These are phyloP conservation scores for Veloporphyrellus conicus DNA, from an alignment of 1,284 basidiomycete species.

Conservation along the genomic window DNA sequence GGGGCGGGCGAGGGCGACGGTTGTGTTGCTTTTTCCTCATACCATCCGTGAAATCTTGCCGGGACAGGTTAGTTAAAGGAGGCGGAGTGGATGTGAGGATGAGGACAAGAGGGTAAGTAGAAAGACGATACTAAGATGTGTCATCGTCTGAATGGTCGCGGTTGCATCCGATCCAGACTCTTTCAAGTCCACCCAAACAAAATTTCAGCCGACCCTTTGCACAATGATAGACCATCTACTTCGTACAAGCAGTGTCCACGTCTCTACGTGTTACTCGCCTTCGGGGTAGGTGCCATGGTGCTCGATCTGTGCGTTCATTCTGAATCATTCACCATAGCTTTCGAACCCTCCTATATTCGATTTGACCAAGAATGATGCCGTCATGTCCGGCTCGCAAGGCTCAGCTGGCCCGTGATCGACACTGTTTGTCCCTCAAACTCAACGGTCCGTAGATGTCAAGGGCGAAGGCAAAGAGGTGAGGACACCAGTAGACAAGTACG, in stretches of 20 bases:
- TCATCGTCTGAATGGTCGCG: too few relatives aligned
- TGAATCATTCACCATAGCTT: constrained; percentile 32
- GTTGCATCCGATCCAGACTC: too few relatives aligned
- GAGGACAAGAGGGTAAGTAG: constrained; percentile 38
- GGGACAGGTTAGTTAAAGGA: too few relatives aligned
- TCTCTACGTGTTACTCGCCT: constrained; percentile 44
- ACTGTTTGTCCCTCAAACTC: constrained; percentile 2
- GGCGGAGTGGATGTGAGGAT: constrained; percentile 20
- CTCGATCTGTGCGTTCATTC: constrained; percentile 61
- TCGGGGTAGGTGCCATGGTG: constrained; percentile 47
- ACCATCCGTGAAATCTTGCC: constrained; percentile 42
- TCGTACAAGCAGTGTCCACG: constrained; percentile 20
- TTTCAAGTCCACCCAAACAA: too few relatives aligned
- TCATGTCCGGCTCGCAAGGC: constrained; percentile 10
- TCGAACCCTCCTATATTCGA: constrained; percentile 36
- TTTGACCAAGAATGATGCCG: constrained; percentile 21
- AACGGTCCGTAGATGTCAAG: constrained; percentile 30
- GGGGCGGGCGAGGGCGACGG: too few relatives aligned
- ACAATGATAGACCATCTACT: constrained; percentile 4
- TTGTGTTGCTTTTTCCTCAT: constrained; percentile 56
- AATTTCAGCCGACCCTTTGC: too few relatives aligned
- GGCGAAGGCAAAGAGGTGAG: constrained; percentile 45
- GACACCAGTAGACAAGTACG: constrained; percentile 63
- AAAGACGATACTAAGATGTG: too few relatives aligned
- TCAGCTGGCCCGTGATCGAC: not conserved